Evolutionary conservation across 2,329 filamentous ascomycete species (phyloP), one percentile per base, ranked within the genome.

Genomic region (Ploettnerulaceae sp.): DNA sequence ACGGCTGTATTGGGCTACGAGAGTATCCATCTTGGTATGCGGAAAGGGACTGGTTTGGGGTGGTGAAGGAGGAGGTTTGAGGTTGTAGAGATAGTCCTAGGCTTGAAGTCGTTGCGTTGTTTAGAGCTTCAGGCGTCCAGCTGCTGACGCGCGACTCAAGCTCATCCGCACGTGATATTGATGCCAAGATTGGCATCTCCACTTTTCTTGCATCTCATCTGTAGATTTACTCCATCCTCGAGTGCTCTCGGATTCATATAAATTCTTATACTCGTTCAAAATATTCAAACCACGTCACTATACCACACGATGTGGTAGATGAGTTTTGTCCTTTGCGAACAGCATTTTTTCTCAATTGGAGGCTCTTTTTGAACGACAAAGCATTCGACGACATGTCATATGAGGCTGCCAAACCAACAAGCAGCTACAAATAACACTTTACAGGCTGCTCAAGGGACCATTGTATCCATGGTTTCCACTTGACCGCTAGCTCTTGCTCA

Each of bases 1-100:
- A 61, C 84, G 82, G 71, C 85, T 88, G 79, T 97, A 97, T 69
- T 84, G 86, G 59, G 90, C 83, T 61, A 98, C 89, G 67, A 98
- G 82, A 61, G 88, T 80, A 70, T 98, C 89, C 93, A 98, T 98
- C 47, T 57, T 60, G 55, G 44, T 48, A 29, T 17, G 12, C 24
- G 41, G 44, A 45, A 38, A 54, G 50, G 9, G 51, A 53, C 51
- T 51, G 43, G 46, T 53, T 18, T 45, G 47, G 45, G 46, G 32
- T 17, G 43, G 51, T 34, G 26, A 33, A 46, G 25, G 18, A 42
- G n/a, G 11, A 12, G 17, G 24, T 6, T 40, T 34, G 40, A 35
- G 31, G 39, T 39, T 47, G 38, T 45, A 42, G 20, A 34, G 53
- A 45, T 48, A 47, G 31, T 22, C 39, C 37, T 31, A 39, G 41